Conservation (phyloP, 306 rosid species). For the Cucumis melo region DNA sequence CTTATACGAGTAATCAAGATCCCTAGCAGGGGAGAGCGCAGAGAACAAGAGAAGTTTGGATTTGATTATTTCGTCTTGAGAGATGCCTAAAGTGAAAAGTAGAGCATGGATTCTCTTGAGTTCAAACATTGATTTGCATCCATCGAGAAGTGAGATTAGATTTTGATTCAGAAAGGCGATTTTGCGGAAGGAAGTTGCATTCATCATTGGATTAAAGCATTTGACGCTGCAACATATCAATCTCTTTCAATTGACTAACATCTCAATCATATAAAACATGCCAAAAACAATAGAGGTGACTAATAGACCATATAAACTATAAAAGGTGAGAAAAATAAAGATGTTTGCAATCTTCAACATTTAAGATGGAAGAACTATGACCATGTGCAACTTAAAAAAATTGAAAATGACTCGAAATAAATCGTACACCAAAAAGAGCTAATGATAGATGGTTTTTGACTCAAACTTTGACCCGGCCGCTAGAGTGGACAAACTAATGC, state of each 20-base stretch:
- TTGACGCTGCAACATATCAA: background rate
- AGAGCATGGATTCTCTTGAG: conserved; percentile 52
- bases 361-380: background rate
- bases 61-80: conserved; percentile 24
- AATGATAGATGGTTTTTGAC: background rate
- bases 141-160: conserved; percentile 21
- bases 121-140: conserved; percentile 51
- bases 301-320: no score
- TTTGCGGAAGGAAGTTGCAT: conserved; percentile 4
- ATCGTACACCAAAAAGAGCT: background rate
- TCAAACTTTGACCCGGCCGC: background rate
- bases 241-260: background rate
- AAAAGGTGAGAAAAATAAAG: background rate
- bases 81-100: conserved; percentile 37
- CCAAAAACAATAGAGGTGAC: no score
- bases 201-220: background rate
- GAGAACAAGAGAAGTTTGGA: conserved; percentile 37
- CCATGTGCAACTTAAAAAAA: background rate
- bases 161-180: conserved; percentile 15
- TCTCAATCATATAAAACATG: no score
- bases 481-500: background rate
- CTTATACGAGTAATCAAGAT: conserved; percentile 36
- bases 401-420: background rate
- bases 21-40: conserved; percentile 35
- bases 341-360: background rate